These are phyloP conservation scores for Diaporthe citrichinensis DNA, from an alignment of 2,329 filamentous ascomycete genomes.

Conservation along the genomic window DNA sequence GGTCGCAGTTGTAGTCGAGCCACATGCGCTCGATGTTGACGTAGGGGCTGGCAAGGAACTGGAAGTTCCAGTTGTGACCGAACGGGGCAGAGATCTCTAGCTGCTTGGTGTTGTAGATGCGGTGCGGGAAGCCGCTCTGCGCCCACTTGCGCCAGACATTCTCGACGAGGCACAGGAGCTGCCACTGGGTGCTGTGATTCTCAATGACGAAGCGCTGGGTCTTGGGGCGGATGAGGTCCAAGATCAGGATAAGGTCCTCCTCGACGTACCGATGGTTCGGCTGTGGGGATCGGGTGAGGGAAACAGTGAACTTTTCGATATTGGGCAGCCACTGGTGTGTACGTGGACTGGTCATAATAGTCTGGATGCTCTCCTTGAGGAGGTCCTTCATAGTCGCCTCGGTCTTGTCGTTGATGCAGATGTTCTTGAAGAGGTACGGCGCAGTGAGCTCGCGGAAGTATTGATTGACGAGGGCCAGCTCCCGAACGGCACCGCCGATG, in stretches of 20 bases:
- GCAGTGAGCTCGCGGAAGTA: constrained; percentile 37
- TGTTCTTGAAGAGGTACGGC: constrained; percentile 22
- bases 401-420: constrained; percentile 37
- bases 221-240: constrained; percentile 22
- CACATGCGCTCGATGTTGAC: constrained; percentile 36
- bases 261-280: constrained; percentile 20
- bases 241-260: constrained; percentile 33
- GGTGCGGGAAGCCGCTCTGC: neutral
- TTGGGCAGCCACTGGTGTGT: constrained; percentile 10
- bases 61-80: constrained; percentile 38
- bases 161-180: constrained; percentile 21
- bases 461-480: constrained; percentile 34
- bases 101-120: constrained; percentile 36
- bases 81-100: constrained; percentile 33
- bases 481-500: constrained; percentile 30
- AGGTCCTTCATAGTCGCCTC: constrained; percentile 28
- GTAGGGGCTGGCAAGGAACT: constrained; percentile 36
- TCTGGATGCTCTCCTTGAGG: constrained; percentile 22
- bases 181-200: constrained; percentile 16
- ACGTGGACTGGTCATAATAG: neutral
- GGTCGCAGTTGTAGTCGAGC: constrained; percentile 36
- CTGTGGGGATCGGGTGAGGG: constrained; percentile 32
- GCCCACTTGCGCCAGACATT: constrained; percentile 24
- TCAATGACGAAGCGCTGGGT: constrained; percentile 39
- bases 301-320: constrained; percentile 37